These are phyloP conservation scores for Trichophyton equinum DNA, from an alignment of 2,329 filamentous ascomycete species.

Conservation along the genomic window DNA sequence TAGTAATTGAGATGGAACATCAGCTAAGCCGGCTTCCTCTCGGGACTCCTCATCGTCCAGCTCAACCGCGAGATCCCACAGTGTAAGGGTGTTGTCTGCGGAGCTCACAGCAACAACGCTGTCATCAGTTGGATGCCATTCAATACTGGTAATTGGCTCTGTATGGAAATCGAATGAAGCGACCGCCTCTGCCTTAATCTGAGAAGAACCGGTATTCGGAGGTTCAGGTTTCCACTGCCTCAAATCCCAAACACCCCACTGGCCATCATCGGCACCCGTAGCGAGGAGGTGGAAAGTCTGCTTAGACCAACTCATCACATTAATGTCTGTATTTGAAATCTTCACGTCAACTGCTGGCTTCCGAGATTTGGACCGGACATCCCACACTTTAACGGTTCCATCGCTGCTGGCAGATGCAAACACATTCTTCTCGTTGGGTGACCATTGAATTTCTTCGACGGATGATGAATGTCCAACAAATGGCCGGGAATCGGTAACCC, in stretches of 20 bases:
- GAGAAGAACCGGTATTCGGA: conserved; percentile 33
- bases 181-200: conserved; percentile 59
- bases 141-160: conserved; percentile 87
- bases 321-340: conserved; percentile 75
- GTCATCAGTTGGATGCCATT: conserved; percentile 97
- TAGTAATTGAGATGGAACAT: conserved; percentile 84
- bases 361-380: conserved; percentile 78
- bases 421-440: conserved; percentile 79
- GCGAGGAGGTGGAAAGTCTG: conserved; percentile 82
- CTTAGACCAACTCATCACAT: conserved; percentile 90
- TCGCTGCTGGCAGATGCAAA: conserved; percentile 91
- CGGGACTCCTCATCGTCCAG: conserved; percentile 85
- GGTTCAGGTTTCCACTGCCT: conserved; percentile 74
- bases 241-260: conserved; percentile 93
- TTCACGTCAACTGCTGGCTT: conserved; percentile 78
- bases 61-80: conserved; percentile 96
- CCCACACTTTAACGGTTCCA: conserved; percentile 92
- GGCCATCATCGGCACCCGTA: conserved; percentile 82
- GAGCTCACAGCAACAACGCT: conserved; percentile 86
- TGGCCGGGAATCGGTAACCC: conserved; percentile 71
- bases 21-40: conserved; percentile 71
- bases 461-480: conserved; percentile 75
- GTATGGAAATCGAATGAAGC: conserved; percentile 92
- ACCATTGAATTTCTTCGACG: conserved; percentile 95
- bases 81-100: conserved; percentile 82